Conservation (phyloP, 2,329 filamentous ascomycete species). For the Teratosphaeria viscida region DNA sequence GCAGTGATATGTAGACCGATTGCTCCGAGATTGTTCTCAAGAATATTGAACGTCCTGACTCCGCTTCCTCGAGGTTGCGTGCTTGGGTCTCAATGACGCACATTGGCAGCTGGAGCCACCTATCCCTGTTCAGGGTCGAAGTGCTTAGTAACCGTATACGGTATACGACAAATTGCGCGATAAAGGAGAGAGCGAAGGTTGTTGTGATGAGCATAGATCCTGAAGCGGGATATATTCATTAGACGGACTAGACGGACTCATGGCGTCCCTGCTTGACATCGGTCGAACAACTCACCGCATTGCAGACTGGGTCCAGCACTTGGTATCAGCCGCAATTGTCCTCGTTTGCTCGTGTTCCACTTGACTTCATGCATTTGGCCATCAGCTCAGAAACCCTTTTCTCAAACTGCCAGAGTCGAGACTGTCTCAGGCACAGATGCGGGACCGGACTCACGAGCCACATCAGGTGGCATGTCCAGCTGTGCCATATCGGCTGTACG, state of each 20-base stretch:
- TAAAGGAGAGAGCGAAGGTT: background rate
- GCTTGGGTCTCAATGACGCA: background rate
- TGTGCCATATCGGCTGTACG: slow-evolving; percentile 17
- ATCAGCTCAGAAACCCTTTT: background rate
- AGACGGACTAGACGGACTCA: background rate
- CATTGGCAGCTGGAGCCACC: background rate
- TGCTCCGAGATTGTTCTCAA: no score
- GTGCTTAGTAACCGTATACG: background rate
- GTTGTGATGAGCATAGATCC: background rate
- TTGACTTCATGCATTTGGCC: background rate
- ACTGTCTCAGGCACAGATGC: slow-evolving; percentile 16
- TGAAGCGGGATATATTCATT: background rate
- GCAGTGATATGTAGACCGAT: background rate
- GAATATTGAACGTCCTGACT: no score
- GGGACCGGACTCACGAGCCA: slow-evolving; percentile 17
- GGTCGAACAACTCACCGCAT: background rate
- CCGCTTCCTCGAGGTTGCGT: background rate
- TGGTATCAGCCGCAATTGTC: background rate
- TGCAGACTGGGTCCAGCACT: slow-evolving; percentile 1
- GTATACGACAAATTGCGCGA: background rate
- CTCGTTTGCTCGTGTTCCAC: background rate
- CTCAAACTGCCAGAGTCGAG: slow-evolving; percentile 16
- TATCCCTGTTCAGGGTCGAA: background rate
- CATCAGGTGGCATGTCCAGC: slow-evolving; percentile 18
- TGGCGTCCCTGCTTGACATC: background rate